Base-by-base conservation (phyloP, 164 flowering plant genomes). In the Chimonanthus praecox region DNA sequence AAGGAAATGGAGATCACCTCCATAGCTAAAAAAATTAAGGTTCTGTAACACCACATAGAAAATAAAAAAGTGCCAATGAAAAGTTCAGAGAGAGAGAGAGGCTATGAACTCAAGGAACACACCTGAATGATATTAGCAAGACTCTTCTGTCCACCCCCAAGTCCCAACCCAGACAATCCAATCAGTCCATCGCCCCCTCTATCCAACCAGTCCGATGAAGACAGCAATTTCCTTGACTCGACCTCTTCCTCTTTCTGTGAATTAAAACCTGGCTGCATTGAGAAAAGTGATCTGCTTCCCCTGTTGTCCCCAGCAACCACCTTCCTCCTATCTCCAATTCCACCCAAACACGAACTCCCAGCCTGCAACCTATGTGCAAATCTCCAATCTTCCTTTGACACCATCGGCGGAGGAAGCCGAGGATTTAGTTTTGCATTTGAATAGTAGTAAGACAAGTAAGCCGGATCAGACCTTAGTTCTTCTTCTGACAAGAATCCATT, bases 321-420 rank as follows among this genome's bases (percentile, higher is more conserved):
- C 78, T 78, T 85, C 81, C 93, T 89, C 78, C 89, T 85, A 83
- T 92, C 97, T 6, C 89, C 91, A 76, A 88, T 85, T 54, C 88
- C 91, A 49, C 93, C 87, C 9, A 79, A 73, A 49, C 51, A 78
- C 20, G 69, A 63, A 4, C 82, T 64, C 50, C 83, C 84, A 7
- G 86, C 83, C 3, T 85, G 85, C 72, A 87, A 76, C 78, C 90
- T 77, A 83, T 90, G 94, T 2, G 92, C 75, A 71, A 72, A 83
- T 82, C 94, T 69, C 90, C 91, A 83, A 65, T 90, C 97, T 80
- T 92, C 96, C 76, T 85, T 88, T 4, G 98, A 89, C 49, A 92
- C 8, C 71, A 85, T 73, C 9, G 94, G 97, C 18, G 90, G 96
- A 3, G 98, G 98, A 71, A 92, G 79, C 63, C 96, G 78, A 44